Base-by-base conservation (phyloP, 495 filamentous ascomycete species). In the Darksidea phi region DNA sequence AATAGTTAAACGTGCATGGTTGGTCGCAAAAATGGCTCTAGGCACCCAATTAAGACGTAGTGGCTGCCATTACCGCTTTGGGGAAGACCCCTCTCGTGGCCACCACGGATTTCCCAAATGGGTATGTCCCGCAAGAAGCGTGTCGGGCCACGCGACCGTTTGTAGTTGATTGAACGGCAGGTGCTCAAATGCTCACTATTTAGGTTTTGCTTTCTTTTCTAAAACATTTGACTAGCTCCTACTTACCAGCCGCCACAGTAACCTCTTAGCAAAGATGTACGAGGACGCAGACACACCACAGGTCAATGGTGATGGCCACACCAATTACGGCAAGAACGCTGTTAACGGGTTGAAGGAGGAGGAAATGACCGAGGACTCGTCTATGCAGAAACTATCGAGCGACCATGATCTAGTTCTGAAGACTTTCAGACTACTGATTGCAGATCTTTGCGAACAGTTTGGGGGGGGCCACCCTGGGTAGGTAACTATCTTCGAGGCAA, bases 381-480 rank as follows among this genome's bases (percentile, higher is more conserved):
- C 13, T 2, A n/a, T 49, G 13, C 54, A 48, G 32, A 48, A 17
- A 20, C 20, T 57, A 21, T 48, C 43, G 42, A 13, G 24, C 54
- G 59, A 62, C 18, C 41, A 62, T 70, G 71, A 76, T 25, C 73
- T 76, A 69, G 75, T 54, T 38, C 43, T 54, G 52, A 54, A 74
- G 67, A 77, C 74, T 13, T 83, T 82, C 63, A 74, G 82, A 25
- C 61, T 76, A 41, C 71, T 85, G 2, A 82, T 85, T 65, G 81
- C 81, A 32, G 82, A 84, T 64, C 74, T 85, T 0, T 83, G 79
- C 68, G 73, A 84, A 67, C 81, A 85, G 53, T 85, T 82, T 67
- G 76, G 77, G 36, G 79, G 79, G 37, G 82, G 82, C 2, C 82
- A 85, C 63, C 81, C 81, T 12, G 82, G 81, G 78, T 81, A 72